A percentile compares a stretch with the other conserved stretches of the same genome.
Evolutionary conservation across 345 rosid genomes (phyloP).

Genomic region (Salix caprea): DNA sequence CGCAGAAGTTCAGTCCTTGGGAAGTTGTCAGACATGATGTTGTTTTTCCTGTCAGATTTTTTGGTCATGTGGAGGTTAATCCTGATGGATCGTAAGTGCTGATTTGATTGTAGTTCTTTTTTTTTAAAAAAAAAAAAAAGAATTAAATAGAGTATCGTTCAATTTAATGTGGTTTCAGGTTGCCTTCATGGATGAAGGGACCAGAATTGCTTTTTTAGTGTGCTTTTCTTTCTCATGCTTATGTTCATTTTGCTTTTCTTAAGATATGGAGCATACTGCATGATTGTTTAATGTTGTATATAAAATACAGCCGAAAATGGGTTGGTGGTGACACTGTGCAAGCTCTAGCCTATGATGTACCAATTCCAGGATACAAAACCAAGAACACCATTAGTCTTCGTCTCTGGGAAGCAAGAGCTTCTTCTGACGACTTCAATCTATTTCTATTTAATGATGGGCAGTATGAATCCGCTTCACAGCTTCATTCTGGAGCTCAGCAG

Average conservation of each 20-base stretch:
- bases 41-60: slow-evolving; percentile 80
- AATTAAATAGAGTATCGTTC: neutral
- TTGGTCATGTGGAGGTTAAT: slow-evolving; percentile 65
- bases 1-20: slow-evolving; percentile 99
- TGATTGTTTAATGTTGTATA: slow-evolving; percentile 15
- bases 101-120: neutral
- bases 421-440: slow-evolving; percentile 67
- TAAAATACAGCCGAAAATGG: slow-evolving; percentile 67
- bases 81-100: slow-evolving; percentile 83
- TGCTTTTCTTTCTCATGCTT: slow-evolving; percentile 2
- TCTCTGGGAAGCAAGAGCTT: slow-evolving; percentile 93
- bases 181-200: neutral
- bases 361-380: slow-evolving; percentile 90
- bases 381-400: slow-evolving; percentile 97
- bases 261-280: neutral
- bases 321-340: slow-evolving; percentile 78
- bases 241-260: slow-evolving; percentile 3
- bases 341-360: slow-evolving; percentile 94
- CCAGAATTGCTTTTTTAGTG: neutral
- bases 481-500: slow-evolving; percentile 80
- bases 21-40: slow-evolving; percentile 93
- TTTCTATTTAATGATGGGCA: slow-evolving; percentile 94
- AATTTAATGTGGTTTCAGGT: neutral
- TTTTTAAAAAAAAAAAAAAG: rapidly evolving
- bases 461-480: slow-evolving; percentile 82